Evolutionary conservation across 177 flowering plant genomes (phyloP).

Genomic region (Vitis hybrid): DNA sequence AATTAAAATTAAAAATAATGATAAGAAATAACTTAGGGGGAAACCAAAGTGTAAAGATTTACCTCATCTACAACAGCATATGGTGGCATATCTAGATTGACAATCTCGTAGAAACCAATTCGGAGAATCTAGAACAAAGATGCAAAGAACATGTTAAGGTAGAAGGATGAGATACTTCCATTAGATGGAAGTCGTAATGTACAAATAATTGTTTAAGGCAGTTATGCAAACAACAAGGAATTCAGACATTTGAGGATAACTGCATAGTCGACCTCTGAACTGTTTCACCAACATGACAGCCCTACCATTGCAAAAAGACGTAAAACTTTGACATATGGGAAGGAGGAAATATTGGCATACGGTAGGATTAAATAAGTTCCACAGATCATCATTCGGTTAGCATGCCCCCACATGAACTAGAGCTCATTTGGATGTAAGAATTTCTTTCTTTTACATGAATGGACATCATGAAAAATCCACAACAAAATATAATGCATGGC

Average conservation of each 20-base stretch:
- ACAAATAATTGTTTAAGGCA: not conserved
- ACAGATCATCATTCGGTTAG: not conserved
- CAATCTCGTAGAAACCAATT: conserved; percentile 84
- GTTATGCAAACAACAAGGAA: not conserved
- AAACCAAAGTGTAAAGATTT: not conserved
- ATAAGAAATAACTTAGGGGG: not conserved
- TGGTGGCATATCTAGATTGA: conserved; percentile 85
- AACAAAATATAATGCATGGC: not conserved
- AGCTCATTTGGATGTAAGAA: not conserved
- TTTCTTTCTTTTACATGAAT: not conserved
- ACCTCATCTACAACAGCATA: conserved; percentile 98
- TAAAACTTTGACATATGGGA: not conserved
- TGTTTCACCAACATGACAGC: not conserved
- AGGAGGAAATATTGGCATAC: not conserved
- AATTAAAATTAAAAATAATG: not conserved
- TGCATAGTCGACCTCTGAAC: not conserved
- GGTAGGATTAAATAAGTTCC: not conserved
- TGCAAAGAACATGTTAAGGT: not conserved
- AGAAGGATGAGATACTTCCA: not conserved
- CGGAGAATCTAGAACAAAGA: conserved; percentile 69
- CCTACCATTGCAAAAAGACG: not conserved
- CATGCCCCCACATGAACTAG: not conserved
- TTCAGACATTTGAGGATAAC: not conserved
- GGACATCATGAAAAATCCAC: not conserved
- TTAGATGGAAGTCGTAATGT: not conserved